These are phyloP conservation scores for Alternaria angustiovoidea DNA, from an alignment of 2,329 filamentous ascomycete genomes.

Conservation along the genomic window DNA sequence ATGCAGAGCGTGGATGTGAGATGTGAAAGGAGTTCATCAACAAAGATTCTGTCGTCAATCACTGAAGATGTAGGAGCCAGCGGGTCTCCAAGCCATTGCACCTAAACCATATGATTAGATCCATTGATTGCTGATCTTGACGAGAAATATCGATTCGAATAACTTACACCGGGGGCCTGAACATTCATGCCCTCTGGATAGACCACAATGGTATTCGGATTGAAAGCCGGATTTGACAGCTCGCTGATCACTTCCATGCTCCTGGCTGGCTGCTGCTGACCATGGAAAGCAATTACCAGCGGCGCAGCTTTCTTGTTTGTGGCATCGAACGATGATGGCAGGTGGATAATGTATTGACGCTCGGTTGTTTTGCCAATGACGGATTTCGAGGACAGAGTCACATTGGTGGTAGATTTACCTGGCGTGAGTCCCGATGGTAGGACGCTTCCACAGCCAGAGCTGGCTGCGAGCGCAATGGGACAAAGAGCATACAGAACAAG, in stretches of 20 bases:
- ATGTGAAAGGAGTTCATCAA: conserved; percentile 49
- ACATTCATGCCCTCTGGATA: conserved; percentile 33
- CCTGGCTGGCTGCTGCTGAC: conserved; percentile 27
- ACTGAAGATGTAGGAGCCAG: conserved; percentile 35
- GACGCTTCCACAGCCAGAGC: conserved; percentile 23
- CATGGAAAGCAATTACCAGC: conserved; percentile 32
- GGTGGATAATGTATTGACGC: conserved; percentile 27
- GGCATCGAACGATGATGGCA: conserved; percentile 23
- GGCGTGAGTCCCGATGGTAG: conserved; percentile 23
- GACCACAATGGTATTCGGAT: conserved; percentile 26
- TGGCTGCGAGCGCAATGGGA: conserved; percentile 11
- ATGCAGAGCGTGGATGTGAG: conserved; percentile 55
- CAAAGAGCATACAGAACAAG: not conserved
- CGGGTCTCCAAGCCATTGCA: conserved; percentile 55
- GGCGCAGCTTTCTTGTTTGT: conserved; percentile 25
- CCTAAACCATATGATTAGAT: not conserved
- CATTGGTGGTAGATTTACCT: conserved; percentile 26
- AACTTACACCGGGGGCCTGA: conserved; percentile 27
- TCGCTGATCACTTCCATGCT: conserved; percentile 31
- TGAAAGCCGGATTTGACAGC: conserved; percentile 30
- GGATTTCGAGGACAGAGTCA: conserved; percentile 28
- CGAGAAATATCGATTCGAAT: not conserved
- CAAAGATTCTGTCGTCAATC: conserved; percentile 56
- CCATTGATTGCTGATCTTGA: not conserved
- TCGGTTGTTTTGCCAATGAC: conserved; percentile 23